phyloP scores from a whole-genome alignment of 2,329 filamentous ascomycete species.

The Aspergillus brasiliensis region DNA sequence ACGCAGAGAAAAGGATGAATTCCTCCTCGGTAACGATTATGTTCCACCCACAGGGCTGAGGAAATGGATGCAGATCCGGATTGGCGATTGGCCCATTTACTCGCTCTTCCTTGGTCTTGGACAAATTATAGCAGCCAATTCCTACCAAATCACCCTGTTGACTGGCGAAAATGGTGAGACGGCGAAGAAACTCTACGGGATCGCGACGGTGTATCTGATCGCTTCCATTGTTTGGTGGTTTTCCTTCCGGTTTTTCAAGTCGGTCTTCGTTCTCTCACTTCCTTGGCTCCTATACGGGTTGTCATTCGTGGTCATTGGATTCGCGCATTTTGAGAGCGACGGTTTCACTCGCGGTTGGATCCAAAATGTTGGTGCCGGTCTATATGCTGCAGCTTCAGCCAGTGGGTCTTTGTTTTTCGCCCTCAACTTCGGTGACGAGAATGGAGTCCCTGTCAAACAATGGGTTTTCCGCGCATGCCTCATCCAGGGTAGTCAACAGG shows the following conservation, averaged over 20 bases:
- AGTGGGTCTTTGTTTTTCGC: slow-evolving; percentile 67
- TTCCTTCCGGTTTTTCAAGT: slow-evolving; percentile 60
- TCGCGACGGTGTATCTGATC: slow-evolving; percentile 61
- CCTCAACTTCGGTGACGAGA: slow-evolving; percentile 67
- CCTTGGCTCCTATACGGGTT: slow-evolving; percentile 66
- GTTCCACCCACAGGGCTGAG: slow-evolving; percentile 58
- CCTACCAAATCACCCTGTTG: slow-evolving; percentile 69
- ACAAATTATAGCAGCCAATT: slow-evolving; percentile 67
- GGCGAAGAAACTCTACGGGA: slow-evolving; percentile 61
- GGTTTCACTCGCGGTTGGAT: slow-evolving; percentile 52
- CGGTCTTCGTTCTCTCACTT: slow-evolving; percentile 59
- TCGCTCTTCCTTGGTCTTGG: slow-evolving; percentile 63
- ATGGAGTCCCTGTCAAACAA: slow-evolving; percentile 62
- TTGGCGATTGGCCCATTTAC: slow-evolving; percentile 68
- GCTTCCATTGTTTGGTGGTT: slow-evolving; percentile 65
- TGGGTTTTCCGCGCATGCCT: slow-evolving; percentile 69
- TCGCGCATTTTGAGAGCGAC: slow-evolving; percentile 57
- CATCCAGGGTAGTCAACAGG: slow-evolving; percentile 68
- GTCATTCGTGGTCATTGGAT: slow-evolving; percentile 65
- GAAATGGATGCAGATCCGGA: slow-evolving; percentile 57
- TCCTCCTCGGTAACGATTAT: slow-evolving; percentile 59
- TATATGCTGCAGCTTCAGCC: slow-evolving; percentile 65
- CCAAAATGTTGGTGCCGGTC: slow-evolving; percentile 62
- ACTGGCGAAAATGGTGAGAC: slow-evolving; percentile 64
- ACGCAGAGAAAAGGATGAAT: slow-evolving; percentile 53